These are phyloP conservation scores for Cyberlindnera lachancei DNA, from an alignment of 805 yeast genomes.

Conservation along the genomic window DNA sequence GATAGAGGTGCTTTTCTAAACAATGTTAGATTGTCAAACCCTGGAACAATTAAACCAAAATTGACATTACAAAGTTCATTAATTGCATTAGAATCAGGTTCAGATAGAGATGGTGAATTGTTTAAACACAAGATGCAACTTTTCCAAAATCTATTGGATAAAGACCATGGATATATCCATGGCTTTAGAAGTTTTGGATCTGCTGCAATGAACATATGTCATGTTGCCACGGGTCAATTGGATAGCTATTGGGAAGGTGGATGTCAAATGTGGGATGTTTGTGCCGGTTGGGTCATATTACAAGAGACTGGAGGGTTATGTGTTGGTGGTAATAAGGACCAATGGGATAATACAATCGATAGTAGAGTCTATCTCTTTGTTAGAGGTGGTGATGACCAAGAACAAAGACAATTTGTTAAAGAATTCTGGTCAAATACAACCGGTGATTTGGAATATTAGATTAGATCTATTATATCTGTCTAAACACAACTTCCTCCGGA, in stretches of 20 bases:
- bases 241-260: slow-evolving; percentile 69
- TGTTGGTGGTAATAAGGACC: slow-evolving; percentile 46
- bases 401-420: slow-evolving; percentile 38
- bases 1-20: slow-evolving; percentile 51
- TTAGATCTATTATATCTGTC: slow-evolving; percentile 4
- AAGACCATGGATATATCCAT: slow-evolving; percentile 50
- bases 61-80: slow-evolving; percentile 44
- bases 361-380: slow-evolving; percentile 50
- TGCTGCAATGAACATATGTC: slow-evolving; percentile 56
- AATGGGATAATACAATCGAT: slow-evolving; percentile 43
- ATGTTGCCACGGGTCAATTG: slow-evolving; percentile 48
- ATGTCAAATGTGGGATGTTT: slow-evolving; percentile 64
- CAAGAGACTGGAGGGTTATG: slow-evolving; percentile 52
- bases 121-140: slow-evolving; percentile 43
- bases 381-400: slow-evolving; percentile 36
- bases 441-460: slow-evolving; percentile 36
- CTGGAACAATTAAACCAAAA: slow-evolving; percentile 24
- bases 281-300: slow-evolving; percentile 60
- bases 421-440: slow-evolving; percentile 43
- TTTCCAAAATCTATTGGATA: slow-evolving; percentile 36
- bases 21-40: slow-evolving; percentile 27
- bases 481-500: slow-evolving; percentile 60
- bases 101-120: slow-evolving; percentile 46
- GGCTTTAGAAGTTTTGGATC: slow-evolving; percentile 58
- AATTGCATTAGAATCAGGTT: slow-evolving; percentile 54